phyloP scores from a whole-genome alignment of 257 asterid species.

The Striga asiatica region DNA sequence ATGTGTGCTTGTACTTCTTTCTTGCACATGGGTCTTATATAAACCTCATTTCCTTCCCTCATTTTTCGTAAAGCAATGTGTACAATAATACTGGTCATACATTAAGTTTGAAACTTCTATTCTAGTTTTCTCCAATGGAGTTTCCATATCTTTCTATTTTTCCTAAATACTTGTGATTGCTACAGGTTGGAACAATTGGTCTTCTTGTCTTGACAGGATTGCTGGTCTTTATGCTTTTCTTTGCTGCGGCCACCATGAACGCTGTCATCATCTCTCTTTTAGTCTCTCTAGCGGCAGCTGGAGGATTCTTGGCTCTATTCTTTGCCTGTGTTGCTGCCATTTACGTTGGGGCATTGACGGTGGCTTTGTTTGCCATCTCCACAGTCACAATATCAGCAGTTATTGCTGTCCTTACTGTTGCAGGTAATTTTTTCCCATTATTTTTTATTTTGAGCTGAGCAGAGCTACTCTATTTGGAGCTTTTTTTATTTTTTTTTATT shows the following conservation, averaged over 20 bases:
- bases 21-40: neutral
- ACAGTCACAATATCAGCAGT: constrained; percentile 42
- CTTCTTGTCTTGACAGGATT: constrained; percentile 56
- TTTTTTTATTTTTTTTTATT: neutral
- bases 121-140: neutral
- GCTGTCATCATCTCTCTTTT: constrained; percentile 72
- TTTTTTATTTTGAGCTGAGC: neutral
- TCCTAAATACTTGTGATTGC: neutral
- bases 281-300: constrained; percentile 70
- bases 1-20: neutral
- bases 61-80: neutral
- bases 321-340: constrained; percentile 55
- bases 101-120: neutral
- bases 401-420: constrained; percentile 41
- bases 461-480: neutral
- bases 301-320: constrained; percentile 85
- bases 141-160: neutral
- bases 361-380: constrained; percentile 51
- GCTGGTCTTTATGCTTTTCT: constrained; percentile 54
- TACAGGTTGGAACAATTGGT: constrained; percentile 64
- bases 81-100: neutral
- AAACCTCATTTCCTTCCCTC: neutral
- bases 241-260: constrained; percentile 59
- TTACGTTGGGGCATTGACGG: constrained; percentile 48
- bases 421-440: constrained; percentile 35